Evolutionary conservation across 192 early-diverging fungal species (phyloP).

Genomic region (Thoreauomyces humboldtii): DNA sequence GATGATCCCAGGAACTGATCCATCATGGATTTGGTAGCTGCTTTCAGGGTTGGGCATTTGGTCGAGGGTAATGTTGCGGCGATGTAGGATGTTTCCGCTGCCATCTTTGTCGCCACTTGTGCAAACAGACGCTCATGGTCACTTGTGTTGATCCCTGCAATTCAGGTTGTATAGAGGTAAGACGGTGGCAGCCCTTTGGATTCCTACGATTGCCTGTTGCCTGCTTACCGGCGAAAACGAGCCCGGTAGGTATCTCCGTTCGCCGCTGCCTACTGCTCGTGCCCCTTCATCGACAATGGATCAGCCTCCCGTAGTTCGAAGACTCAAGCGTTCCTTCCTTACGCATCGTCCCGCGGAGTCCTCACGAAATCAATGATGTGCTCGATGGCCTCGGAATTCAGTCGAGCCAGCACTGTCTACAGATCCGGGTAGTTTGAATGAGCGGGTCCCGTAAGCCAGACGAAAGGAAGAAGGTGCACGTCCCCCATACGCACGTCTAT

Average conservation of each 20-base stretch:
- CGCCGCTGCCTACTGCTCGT: conserved; percentile 46
- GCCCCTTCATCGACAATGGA: not conserved
- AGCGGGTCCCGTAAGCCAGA: not conserved
- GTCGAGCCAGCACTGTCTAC: conserved; percentile 51
- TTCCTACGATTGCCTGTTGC: not conserved
- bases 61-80: conserved; percentile 69
- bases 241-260: conserved; percentile 68
- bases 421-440: too few species aligned
- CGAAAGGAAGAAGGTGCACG: too few species aligned
- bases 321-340: conserved; percentile 16
- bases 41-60: conserved; percentile 63
- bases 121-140: conserved; percentile 73
- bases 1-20: conserved; percentile 59
- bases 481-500: conserved; percentile 24
- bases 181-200: not conserved
- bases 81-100: conserved; percentile 26
- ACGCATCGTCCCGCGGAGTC: conserved; percentile 41
- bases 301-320: not conserved
- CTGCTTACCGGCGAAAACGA: conserved; percentile 65
- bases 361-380: conserved; percentile 64
- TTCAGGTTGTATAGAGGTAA: not conserved
- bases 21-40: conserved; percentile 63
- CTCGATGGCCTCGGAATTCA: conserved; percentile 56
- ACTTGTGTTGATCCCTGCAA: conserved; percentile 64
- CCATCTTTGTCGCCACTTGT: conserved; percentile 54